Evolutionary conservation across 176 grass and related monocot species (phyloP), one percentile per base, ranked within the genome.

Genomic region (sorghum (Sorghum bicolor)): DNA sequence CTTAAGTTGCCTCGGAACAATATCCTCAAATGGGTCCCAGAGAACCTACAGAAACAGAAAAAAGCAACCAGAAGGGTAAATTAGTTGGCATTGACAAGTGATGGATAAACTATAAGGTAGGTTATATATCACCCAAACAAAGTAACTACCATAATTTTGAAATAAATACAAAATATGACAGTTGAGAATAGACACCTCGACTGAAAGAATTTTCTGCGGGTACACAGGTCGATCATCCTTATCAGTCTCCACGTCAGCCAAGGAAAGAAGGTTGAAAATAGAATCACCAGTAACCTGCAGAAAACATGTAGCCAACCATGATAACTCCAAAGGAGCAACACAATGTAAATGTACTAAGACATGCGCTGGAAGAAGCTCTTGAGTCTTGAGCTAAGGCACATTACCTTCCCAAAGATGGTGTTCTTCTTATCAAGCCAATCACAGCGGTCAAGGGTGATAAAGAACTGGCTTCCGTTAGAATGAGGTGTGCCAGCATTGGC

Each of bases 21-120:
- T 89, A 88, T 98, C 96, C 83, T 98, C 96, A 90, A 95, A 98
- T 78, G 96, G 96, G 72, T 95, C 91, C 96, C 93, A 98, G n/a
- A 98, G 78, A 64, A 98, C 91, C 96, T 98, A 14, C 13, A 82
- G 39, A 85, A 83, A 70, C 28, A 64, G 14, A 87, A 82, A 82
- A 73, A 4, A 28, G 6, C 13, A 60, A 57, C 37, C 5, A n/a
- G 14, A 39, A 25, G 16, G 61, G 39, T 61, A 2, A 70, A 77
- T 58, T 73, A 82, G 13, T 29, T 78, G 64, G 5, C 43, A 62
- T 78, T 76, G 13, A 52, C 53, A 22, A 65, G 26, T 7, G 55
- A 84, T 31, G 83, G 31, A 60, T 28, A 79, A 72, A 68, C 12
- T 39, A 64, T 6, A 9, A 62, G 40, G 38, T 55, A 65, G 44